Percentiles rank a stretch among this genome's conserved stretches.
Conservation (phyloP, 768 basidiomycete genomes). For the Pisolithus microcarpus region DNA sequence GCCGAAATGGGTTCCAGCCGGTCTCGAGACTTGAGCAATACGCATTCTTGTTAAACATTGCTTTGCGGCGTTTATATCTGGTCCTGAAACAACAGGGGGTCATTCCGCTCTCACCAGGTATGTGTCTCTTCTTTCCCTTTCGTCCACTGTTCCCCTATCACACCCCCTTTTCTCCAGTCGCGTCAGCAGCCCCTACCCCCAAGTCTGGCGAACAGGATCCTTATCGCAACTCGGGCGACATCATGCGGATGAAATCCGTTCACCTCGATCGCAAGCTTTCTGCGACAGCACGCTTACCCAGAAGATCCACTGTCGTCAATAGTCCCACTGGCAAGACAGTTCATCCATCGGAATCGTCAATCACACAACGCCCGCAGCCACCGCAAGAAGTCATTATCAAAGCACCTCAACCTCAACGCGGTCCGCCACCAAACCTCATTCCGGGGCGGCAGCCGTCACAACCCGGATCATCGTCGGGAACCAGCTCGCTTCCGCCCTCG, state of each 20-base stretch:
- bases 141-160: slow-evolving; percentile 5
- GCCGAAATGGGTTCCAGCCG: slow-evolving; percentile 74
- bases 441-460: slow-evolving; percentile 31
- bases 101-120: slow-evolving; percentile 76
- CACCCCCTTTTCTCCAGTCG: slow-evolving; percentile 13
- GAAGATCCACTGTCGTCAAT: slow-evolving; percentile 92
- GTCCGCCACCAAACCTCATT: slow-evolving; percentile 31
- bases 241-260: slow-evolving; percentile 91
- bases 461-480: slow-evolving; percentile 17
- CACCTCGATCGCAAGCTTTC: slow-evolving; percentile 94
- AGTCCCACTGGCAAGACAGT: slow-evolving; percentile 86
- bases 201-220: slow-evolving; percentile 52
- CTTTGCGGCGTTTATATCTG: slow-evolving; percentile 82
- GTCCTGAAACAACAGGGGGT: slow-evolving; percentile 84
- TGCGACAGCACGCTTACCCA: slow-evolving; percentile 85
- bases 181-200: slow-evolving; percentile 27
- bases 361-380: slow-evolving; percentile 34
- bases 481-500: slow-evolving; percentile 26
- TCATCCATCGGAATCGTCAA: slow-evolving; percentile 56
- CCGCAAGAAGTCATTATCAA: slow-evolving; percentile 31
- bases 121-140: slow-evolving; percentile 10
- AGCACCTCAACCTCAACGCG: slow-evolving; percentile 34
- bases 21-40: slow-evolving; percentile 96
- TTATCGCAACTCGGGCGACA: slow-evolving; percentile 82
- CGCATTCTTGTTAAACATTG: slow-evolving; percentile 93